Base-by-base conservation (phyloP, 2,329 filamentous ascomycete species). In the Sclerotinia minor region DNA sequence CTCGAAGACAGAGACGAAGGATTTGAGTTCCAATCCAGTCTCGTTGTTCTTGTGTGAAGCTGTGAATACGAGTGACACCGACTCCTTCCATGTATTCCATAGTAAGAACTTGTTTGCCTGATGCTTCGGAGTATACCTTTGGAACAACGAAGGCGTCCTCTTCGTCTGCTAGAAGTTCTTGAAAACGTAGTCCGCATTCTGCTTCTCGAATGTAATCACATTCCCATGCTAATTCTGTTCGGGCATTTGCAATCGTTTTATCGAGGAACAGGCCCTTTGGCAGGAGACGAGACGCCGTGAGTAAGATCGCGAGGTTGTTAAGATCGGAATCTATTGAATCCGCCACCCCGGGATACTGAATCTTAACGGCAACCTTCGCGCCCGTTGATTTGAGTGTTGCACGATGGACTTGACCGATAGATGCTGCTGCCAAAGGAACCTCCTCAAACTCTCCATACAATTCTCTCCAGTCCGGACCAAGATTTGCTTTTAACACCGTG, bases 21-120 rank as follows among this genome's bases (percentile, higher is more conserved):
- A 98, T 92, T 75, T 98, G 92, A 0, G 92, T 95, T 65, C 95
- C 95, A 75, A 99, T 96, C 92, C 94, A 97, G 81, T 99, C 93
- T 69, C 90, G 88, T 78, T 98, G 92, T 63, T 87, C 83, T 77
- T 98, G 94, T 0, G 86, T 89, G 68, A 98, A 89, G 21, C 84
- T 84, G 55, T 85, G 83, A 66, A 92, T 84, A 71, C 93, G 92
- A 15, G 95, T 97, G 11, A 99, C 94, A 24, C 90, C 92, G 49
- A 89, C 83, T 65, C 95, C 95, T 54, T 89, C 84, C 86, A 99
- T 92, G 76, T 92, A 91, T 76, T 97, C 91, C 86, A 97, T 96
- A 0, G 95, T 98, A 49, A 98, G 81, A 1, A 98, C 94, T 73
- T 95, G 90, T 74, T 88, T 88, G 0, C 94, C 94, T 0, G 89